Percentiles rank a stretch among this genome's conserved stretches.
Evolutionary conservation across 2,329 filamentous ascomycete genomes (phyloP).

Genomic region (Akanthomyces dipterigenus): DNA sequence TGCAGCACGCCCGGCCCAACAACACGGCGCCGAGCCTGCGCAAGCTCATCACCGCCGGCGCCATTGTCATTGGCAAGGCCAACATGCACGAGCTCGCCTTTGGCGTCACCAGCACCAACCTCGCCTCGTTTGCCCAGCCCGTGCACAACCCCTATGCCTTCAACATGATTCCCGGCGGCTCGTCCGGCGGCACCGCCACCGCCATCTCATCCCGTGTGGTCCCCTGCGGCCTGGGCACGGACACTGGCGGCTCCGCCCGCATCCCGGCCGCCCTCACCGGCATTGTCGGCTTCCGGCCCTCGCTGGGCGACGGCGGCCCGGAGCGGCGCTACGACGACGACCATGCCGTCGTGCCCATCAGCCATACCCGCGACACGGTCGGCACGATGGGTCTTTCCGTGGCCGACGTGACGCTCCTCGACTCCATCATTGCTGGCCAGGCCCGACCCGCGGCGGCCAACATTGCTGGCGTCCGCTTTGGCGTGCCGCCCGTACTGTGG

Average conservation of each 20-base stretch:
- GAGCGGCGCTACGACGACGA: constrained; percentile 14
- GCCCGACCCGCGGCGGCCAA: neutral
- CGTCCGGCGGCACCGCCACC: constrained; percentile 16
- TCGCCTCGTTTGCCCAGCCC: constrained; percentile 14
- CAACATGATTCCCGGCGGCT: constrained; percentile 17
- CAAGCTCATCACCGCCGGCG: constrained; percentile 20
- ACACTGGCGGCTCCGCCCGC: constrained; percentile 17
- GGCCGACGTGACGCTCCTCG: constrained; percentile 12
- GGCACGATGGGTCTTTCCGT: constrained; percentile 10
- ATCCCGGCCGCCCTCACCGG: constrained; percentile 18
- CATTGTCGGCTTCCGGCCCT: constrained; percentile 16
- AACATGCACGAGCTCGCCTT: constrained; percentile 37
- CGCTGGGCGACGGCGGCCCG: constrained; percentile 14
- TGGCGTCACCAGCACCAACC: constrained; percentile 17
- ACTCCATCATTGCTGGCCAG: constrained; percentile 12
- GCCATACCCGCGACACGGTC: constrained; percentile 12
- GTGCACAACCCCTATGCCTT: constrained; percentile 15
- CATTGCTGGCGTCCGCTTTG: constrained; percentile 11
- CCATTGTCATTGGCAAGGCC: constrained; percentile 38
- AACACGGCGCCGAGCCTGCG: constrained; percentile 16
- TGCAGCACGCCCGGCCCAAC: constrained; percentile 6
- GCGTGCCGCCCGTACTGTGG: constrained; percentile 15
- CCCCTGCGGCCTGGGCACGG: constrained; percentile 17
- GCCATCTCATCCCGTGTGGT: constrained; percentile 17
- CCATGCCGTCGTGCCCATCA: constrained; percentile 11